Conservation (phyloP, 208 protist species). For the Leishmania braziliensis region DNA sequence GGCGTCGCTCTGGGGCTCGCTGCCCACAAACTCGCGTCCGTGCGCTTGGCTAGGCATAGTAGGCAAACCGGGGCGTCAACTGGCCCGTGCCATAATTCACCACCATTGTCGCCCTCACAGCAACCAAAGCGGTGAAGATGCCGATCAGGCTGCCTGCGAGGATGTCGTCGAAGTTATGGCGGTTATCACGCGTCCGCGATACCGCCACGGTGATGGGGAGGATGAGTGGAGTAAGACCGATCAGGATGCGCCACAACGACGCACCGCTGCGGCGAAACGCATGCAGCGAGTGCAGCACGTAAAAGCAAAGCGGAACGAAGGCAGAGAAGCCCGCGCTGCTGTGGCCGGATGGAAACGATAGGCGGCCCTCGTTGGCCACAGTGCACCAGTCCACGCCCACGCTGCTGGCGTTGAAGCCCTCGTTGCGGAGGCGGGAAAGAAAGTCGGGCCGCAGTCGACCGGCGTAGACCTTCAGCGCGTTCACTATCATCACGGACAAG, state of each 20-base stretch:
- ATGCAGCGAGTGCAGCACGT: conserved; percentile 61
- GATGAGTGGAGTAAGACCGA: conserved; percentile 50
- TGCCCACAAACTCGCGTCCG: not conserved
- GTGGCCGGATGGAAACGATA: conserved; percentile 93
- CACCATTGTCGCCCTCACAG: conserved; percentile 21
- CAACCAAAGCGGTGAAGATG: conserved; percentile 44
- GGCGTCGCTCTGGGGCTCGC: not conserved
- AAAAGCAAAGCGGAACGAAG: conserved; percentile 67
- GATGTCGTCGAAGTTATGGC: conserved; percentile 88
- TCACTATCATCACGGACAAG: conserved; percentile 51
- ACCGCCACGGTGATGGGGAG: conserved; percentile 67
- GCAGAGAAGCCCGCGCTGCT: conserved; percentile 79
- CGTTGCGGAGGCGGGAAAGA: too few relatives aligned
- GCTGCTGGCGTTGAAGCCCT: too few relatives aligned
- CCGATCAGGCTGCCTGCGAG: conserved; percentile 48
- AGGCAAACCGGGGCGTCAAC: conserved; percentile 12
- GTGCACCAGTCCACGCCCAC: too few relatives aligned
- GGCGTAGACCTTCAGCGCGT: conserved; percentile 60
- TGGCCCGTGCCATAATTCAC: conserved; percentile 10
- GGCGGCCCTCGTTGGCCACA: too few relatives aligned
- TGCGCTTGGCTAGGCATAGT: not conserved
- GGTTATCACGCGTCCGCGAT: conserved; percentile 75
- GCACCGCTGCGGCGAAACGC: conserved; percentile 46
- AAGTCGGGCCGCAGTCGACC: too few relatives aligned
- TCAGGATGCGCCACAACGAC: conserved; percentile 36